Evolutionary conservation across 2,329 filamentous ascomycete genomes (phyloP).

Genomic region (Diaporthe sp.): DNA sequence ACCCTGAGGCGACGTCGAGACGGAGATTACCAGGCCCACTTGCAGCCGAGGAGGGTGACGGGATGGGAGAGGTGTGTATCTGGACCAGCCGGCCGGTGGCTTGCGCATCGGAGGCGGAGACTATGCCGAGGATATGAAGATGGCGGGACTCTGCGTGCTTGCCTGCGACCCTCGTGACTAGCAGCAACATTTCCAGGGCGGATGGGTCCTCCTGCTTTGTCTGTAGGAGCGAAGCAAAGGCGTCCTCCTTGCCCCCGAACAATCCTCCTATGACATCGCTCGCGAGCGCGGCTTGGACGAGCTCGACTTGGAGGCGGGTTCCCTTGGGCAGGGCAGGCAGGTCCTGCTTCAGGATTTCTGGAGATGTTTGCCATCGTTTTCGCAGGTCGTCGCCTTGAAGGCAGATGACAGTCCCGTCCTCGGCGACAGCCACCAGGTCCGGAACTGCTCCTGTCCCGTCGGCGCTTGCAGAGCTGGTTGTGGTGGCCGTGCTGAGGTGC

Average conservation of each 20-base stretch:
- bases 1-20: conserved; percentile 74
- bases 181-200: conserved; percentile 67
- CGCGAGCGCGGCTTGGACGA: conserved; percentile 60
- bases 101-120: conserved; percentile 23
- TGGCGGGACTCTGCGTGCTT: conserved; percentile 47
- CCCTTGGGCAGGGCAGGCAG: conserved; percentile 49
- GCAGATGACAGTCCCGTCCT: conserved; percentile 72
- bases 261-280: conserved; percentile 67
- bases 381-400: conserved; percentile 70
- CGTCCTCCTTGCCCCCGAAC: conserved; percentile 68
- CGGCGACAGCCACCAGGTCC: conserved; percentile 70
- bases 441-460: conserved; percentile 48
- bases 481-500: conserved; percentile 56
- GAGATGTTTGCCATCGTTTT: conserved; percentile 62
- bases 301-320: conserved; percentile 61
- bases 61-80: conserved; percentile 53
- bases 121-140: conserved; percentile 53
- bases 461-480: conserved; percentile 39
- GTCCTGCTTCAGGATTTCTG: conserved; percentile 59
- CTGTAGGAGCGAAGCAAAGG: conserved; percentile 65
- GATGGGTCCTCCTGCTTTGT: conserved; percentile 59
- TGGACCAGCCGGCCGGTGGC: conserved; percentile 38
- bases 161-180: conserved; percentile 60
- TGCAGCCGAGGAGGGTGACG: conserved; percentile 40
- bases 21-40: conserved; percentile 54